Conservation (phyloP, 768 basidiomycete genomes). For the Tremella yokohamensis region DNA sequence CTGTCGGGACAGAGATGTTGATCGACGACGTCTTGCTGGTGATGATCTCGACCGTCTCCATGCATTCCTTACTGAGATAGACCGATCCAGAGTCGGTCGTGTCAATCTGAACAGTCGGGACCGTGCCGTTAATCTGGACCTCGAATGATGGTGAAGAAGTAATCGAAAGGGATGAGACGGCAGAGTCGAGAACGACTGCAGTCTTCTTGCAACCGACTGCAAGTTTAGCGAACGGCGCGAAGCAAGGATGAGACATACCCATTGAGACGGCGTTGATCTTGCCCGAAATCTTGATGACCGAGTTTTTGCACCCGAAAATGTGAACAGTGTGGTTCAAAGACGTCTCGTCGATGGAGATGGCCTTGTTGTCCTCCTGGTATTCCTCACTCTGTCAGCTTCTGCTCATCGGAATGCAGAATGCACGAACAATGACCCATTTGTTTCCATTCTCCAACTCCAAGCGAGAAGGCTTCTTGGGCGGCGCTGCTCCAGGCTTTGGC, state of each 20-base stretch:
- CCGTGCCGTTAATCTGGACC: conserved; percentile 81
- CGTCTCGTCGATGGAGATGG: conserved; percentile 68
- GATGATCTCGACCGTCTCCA: conserved; percentile 73
- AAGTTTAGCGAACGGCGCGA: too few species aligned
- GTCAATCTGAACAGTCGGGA: conserved; percentile 90
- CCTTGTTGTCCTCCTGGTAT: conserved; percentile 72
- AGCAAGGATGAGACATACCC: conserved; percentile 56
- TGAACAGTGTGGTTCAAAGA: conserved; percentile 80
- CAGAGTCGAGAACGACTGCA: conserved; percentile 80
- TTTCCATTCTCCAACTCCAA: conserved; percentile 76
- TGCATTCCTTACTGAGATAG: conserved; percentile 78
- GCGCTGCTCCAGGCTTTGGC: conserved; percentile 64
- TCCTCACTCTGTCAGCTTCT: conserved; percentile 59
- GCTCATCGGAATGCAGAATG: conserved; percentile 37
- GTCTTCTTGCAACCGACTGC: conserved; percentile 85
- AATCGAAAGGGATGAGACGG: conserved; percentile 83
- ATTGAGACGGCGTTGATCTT: conserved; percentile 93
- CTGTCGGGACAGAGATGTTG: conserved; percentile 83
- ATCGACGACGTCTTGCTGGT: conserved; percentile 91
- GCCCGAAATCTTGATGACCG: conserved; percentile 76
- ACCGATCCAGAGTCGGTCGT: conserved; percentile 93
- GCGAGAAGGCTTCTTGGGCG: conserved; percentile 75
- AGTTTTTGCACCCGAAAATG: conserved; percentile 84
- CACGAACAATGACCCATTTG: conserved; percentile 84
- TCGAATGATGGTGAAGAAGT: conserved; percentile 91